A percentile compares a stretch with the other conserved stretches of the same genome.
These are phyloP conservation scores for Teunomyces pallodes DNA, from an alignment of 805 yeast genomes.

Conservation along the genomic window DNA sequence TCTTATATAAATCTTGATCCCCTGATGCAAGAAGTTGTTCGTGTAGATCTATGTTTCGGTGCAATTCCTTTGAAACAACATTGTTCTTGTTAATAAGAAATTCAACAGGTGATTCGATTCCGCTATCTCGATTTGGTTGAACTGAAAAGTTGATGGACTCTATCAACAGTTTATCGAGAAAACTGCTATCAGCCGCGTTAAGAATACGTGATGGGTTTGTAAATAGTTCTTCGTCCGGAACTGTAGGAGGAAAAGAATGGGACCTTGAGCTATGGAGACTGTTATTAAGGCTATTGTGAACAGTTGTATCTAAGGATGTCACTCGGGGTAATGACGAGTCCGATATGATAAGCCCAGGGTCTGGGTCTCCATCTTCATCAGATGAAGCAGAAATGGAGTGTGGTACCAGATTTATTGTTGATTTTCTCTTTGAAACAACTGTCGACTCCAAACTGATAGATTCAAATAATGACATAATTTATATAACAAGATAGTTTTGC, in stretches of 20 bases:
- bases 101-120: constrained; percentile 26
- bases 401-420: background rate
- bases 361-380: constrained; percentile 15
- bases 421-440: background rate
- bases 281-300: constrained; percentile 1
- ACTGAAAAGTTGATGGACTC: background rate
- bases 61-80: constrained; percentile 19
- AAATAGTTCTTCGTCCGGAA: constrained; percentile 16
- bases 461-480: constrained; percentile 9
- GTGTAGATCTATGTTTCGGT: constrained; percentile 23
- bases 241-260: background rate
- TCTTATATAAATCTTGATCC: constrained; percentile 25
- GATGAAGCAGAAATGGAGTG: constrained; percentile 9
- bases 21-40: constrained; percentile 28
- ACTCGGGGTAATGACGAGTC: constrained; percentile 5
- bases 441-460: constrained; percentile 14
- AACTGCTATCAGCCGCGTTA: background rate
- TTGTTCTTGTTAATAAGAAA: constrained; percentile 30
- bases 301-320: constrained; percentile 3
- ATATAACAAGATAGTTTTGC: background rate
- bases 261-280: background rate
- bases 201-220: constrained; percentile 18
- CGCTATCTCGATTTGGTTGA: background rate
- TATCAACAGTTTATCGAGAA: background rate
- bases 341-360: constrained; percentile 12